phyloP scores from a whole-genome alignment of 495 filamentous ascomycete genomes.

The Penicillium antarcticum region DNA sequence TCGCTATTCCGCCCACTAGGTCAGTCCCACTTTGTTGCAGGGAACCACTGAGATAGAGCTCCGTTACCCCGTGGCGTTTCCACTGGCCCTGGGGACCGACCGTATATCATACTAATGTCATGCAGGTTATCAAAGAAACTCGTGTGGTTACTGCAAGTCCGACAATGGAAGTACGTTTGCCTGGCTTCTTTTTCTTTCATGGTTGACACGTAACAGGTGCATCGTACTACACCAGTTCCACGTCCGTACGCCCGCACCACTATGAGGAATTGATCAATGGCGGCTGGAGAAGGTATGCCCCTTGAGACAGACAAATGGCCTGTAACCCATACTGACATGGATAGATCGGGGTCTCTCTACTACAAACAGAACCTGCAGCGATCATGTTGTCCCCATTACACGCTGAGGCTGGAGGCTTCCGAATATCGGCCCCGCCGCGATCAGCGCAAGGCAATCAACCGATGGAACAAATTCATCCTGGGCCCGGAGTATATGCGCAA shows the following conservation, averaged over 20 bases:
- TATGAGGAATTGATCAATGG: conserved; percentile 83
- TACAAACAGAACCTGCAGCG: conserved; percentile 83
- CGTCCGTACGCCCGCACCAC: conserved; percentile 62
- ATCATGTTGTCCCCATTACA: conserved; percentile 95
- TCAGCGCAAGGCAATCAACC: conserved; percentile 83
- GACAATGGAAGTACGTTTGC: conserved; percentile 47
- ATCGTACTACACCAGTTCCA: conserved; percentile 75
- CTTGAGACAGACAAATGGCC: not conserved
- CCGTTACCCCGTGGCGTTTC: conserved; percentile 38
- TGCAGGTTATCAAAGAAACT: conserved; percentile 49
- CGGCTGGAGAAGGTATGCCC: conserved; percentile 77
- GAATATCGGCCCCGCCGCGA: conserved; percentile 70
- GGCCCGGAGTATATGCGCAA: conserved; percentile 75
- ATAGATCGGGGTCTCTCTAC: conserved; percentile 71
- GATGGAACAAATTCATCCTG: conserved; percentile 82
- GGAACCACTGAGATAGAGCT: conserved; percentile 37
- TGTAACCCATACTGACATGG: conserved; percentile 11
- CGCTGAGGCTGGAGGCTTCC: conserved; percentile 74
- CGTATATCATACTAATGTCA: conserved; percentile 11
- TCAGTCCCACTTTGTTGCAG: conserved; percentile 29
- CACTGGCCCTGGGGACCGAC: conserved; percentile 29
- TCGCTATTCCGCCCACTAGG: conserved; percentile 49
- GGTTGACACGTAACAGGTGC: conserved; percentile 55
- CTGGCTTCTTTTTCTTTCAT: not conserved
- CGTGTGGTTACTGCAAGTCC: conserved; percentile 57